phyloP scores from a whole-genome alignment of 352 stramenopile species.

The Phytophthora meadii region DNA sequence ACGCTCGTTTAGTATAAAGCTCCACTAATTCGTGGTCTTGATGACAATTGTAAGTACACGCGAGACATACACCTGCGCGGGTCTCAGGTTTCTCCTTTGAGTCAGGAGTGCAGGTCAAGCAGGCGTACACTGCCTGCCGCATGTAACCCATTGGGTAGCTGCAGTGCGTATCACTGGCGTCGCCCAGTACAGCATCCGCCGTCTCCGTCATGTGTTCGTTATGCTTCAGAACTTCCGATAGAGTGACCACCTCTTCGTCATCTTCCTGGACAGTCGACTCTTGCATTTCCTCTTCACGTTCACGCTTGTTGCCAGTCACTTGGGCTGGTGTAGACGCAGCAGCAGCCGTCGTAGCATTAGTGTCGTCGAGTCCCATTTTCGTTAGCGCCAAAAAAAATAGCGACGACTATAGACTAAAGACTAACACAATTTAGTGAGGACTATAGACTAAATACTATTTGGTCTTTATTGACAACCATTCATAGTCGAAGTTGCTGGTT shows the following conservation, averaged over 20 bases:
- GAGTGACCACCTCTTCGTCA: conserved; percentile 63
- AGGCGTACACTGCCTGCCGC: conserved; percentile 73
- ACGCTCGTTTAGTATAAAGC: conserved; percentile 82
- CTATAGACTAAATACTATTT: too few relatives aligned
- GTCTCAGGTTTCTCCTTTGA: conserved; percentile 37
- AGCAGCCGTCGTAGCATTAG: conserved; percentile 5
- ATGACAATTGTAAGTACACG: conserved; percentile 80
- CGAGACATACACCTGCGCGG: conserved; percentile 67
- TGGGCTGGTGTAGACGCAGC: not conserved
- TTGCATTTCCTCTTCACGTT: conserved; percentile 14
- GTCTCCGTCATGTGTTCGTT: conserved; percentile 62
- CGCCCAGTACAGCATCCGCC: conserved; percentile 66
- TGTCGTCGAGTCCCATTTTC: conserved; percentile 3
- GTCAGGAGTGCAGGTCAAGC: conserved; percentile 71
- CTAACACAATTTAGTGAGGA: too few relatives aligned
- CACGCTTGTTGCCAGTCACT: conserved; percentile 25
- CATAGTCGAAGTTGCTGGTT: not conserved
- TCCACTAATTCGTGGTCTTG: conserved; percentile 79
- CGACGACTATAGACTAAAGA: too few relatives aligned
- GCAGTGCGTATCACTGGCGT: conserved; percentile 66
- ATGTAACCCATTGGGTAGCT: conserved; percentile 76
- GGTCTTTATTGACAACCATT: conserved; percentile 6
- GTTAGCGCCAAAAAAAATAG: conserved; percentile 14
- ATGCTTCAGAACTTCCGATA: conserved; percentile 66
- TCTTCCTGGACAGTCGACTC: conserved; percentile 32